Percentiles rank a stretch among this genome's conserved stretches.
These are phyloP conservation scores for Xylaria scruposa DNA, from an alignment of 495 filamentous ascomycete genomes.

Conservation along the genomic window DNA sequence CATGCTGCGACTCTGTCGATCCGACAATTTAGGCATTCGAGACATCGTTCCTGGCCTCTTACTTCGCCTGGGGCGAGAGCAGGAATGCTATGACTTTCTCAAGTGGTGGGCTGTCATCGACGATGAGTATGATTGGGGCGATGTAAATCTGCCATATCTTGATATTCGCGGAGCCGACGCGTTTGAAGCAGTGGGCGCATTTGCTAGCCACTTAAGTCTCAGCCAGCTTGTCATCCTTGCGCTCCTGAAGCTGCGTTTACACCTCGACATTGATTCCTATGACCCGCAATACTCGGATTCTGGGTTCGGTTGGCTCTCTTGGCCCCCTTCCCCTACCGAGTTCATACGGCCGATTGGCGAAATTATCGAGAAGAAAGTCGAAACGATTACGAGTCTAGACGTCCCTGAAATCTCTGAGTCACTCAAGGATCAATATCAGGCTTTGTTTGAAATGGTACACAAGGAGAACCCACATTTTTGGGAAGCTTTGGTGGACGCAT, in stretches of 20 bases:
- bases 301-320: background rate
- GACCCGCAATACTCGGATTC: conserved; percentile 25
- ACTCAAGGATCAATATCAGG: conserved; percentile 40
- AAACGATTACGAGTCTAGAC: conserved; percentile 1
- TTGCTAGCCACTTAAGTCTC: conserved; percentile 30
- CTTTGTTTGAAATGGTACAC: conserved; percentile 37
- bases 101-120: conserved; percentile 41
- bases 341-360: conserved; percentile 20
- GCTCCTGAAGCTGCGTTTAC: conserved; percentile 48
- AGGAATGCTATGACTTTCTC: conserved; percentile 61
- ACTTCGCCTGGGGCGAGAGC: conserved; percentile 55
- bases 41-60: conserved; percentile 47
- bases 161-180: conserved; percentile 44
- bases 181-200: conserved; percentile 42
- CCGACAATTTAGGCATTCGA: conserved; percentile 54
- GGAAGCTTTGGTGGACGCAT: conserved; percentile 37
- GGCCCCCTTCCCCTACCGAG: conserved; percentile 11
- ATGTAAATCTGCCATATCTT: conserved; percentile 35
- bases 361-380: conserved; percentile 19
- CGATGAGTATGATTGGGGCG: conserved; percentile 36
- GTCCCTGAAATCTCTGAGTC: conserved; percentile 14
- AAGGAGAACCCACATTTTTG: conserved; percentile 47
- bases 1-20: conserved; percentile 49
- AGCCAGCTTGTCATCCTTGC: conserved; percentile 40
- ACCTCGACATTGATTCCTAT: conserved; percentile 41